Evolutionary conservation across 2,329 filamentous ascomycete species (phyloP).

Genomic region (Monosporascus ibericus): DNA sequence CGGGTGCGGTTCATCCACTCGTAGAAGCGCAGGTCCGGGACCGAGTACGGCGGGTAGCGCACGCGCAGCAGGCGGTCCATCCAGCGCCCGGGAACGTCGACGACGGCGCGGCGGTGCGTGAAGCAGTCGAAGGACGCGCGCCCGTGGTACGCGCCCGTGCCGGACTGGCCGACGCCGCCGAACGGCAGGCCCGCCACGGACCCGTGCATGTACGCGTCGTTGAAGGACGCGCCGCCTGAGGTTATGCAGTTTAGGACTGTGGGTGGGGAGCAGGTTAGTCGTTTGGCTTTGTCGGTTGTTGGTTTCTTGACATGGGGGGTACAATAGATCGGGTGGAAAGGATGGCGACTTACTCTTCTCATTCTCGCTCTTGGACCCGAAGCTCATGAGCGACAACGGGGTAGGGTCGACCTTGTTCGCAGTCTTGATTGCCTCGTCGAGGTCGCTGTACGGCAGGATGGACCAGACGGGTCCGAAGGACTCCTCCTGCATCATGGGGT

Average conservation of each 20-base stretch:
- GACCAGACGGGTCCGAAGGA: constrained; percentile 91
- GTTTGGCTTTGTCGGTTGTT: constrained; percentile 3
- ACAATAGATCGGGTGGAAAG: neutral
- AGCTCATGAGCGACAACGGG: constrained; percentile 77
- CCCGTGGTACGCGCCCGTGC: constrained; percentile 71
- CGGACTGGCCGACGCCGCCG: constrained; percentile 76
- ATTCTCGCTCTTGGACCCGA: constrained; percentile 75
- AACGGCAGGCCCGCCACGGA: constrained; percentile 68
- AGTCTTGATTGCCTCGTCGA: constrained; percentile 81
- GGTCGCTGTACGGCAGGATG: constrained; percentile 67
- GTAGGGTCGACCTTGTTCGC: constrained; percentile 78
- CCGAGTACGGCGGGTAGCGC: constrained; percentile 60
- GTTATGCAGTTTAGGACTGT: constrained; percentile 55
- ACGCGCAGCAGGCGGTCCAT: constrained; percentile 60
- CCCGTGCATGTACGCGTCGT: constrained; percentile 64
- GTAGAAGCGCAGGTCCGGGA: constrained; percentile 38
- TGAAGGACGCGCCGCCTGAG: constrained; percentile 63
- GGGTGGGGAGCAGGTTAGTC: neutral
- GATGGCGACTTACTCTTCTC: constrained; percentile 53
- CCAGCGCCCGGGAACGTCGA: constrained; percentile 56
- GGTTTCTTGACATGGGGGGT: no score
- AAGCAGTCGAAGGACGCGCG: constrained; percentile 61
- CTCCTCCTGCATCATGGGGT: constrained; percentile 75
- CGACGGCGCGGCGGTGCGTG: constrained; percentile 43
- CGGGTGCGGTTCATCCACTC: constrained; percentile 35